Base-by-base conservation (phyloP, 345 rosid genomes). In the Orychophragmus violaceus region DNA sequence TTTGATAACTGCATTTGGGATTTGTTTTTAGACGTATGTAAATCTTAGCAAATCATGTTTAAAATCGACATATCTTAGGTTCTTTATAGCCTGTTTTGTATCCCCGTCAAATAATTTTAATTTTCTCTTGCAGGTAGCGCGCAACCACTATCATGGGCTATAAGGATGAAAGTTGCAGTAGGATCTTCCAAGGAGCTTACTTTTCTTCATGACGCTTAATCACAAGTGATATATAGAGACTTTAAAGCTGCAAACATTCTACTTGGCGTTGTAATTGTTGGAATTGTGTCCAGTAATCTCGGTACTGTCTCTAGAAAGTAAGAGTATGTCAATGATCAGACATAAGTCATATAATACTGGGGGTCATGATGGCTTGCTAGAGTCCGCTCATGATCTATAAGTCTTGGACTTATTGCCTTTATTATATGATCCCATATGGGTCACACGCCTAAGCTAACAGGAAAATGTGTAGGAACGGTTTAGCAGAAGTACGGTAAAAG, bases 171-270 rank as follows among this genome's bases (percentile, higher is more conserved):
- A 77, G 98, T 92, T 35, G 98, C 98, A n/a, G 77, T 84, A 63
- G 96, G 93, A 75, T 96, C 98, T 72, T 96, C 98, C 23, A 87
- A 85, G 48, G 98, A 96, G 24, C 95, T 92, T 57, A 77, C 88
- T 50, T 89, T 92, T 79, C 95, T 92, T 37, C 98, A 92, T 23
- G 93, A 92, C 59, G 92, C 92, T 0, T 77, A 92, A 70, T 86
- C 91, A 0, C 98, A 90, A 75, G 98, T 92, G 55, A 92, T 92
- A 69, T 92, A 89, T 70, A 89, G 98, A 22, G 98, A 92, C 76
- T 92, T 92, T 58, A 92, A 92, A 81, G 98, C 98, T 64, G 89
- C 98, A 16, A 92, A 92, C 75, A 89, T 92, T 76, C 83, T 92
- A 49, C 86, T 92, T 11, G 98, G 89, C 69, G 86, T 70, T 80